A percentile compares a stretch with the other conserved stretches of the same genome.
These are phyloP conservation scores for Cyclocybe cylindracea DNA, from an alignment of 768 basidiomycete species.

Conservation along the genomic window DNA sequence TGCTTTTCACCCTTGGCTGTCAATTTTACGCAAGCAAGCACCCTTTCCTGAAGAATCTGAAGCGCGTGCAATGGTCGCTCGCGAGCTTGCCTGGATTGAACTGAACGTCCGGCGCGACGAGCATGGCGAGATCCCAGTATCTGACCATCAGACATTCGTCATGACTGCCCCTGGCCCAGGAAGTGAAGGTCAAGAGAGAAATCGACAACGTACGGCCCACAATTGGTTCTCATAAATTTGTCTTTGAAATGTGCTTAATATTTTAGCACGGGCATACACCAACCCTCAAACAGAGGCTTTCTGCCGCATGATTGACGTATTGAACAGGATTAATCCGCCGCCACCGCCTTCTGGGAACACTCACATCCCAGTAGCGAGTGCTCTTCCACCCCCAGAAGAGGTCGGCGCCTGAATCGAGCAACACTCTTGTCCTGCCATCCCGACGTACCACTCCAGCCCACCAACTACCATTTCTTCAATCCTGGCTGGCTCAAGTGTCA, in stretches of 20 bases:
- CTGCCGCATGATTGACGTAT: conserved; percentile 74
- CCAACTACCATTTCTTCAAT: neutral
- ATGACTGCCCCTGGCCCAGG: conserved; percentile 62
- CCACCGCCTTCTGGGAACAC: conserved; percentile 1
- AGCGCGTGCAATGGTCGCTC: conserved; percentile 52
- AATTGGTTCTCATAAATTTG: conserved; percentile 8
- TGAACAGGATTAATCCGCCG: conserved; percentile 58
- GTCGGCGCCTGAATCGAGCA: neutral
- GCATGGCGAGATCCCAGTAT: conserved; percentile 40
- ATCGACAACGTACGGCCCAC: conserved; percentile 36
- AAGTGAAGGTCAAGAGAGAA: conserved; percentile 32
- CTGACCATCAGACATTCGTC: conserved; percentile 65
- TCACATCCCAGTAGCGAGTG: too few species aligned
- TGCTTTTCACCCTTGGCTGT: conserved; percentile 81
- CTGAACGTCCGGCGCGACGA: conserved; percentile 47
- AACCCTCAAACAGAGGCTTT: conserved; percentile 92
- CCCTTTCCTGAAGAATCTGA: conserved; percentile 61
- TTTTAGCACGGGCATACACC: conserved; percentile 70
- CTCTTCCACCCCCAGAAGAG: neutral
- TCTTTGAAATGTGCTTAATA: neutral
- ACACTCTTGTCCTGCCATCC: neutral
- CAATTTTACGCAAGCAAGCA: conserved; percentile 47
- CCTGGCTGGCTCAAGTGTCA: neutral
- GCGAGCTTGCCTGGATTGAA: conserved; percentile 69
- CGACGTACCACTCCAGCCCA: neutral